Conservation (phyloP, 495 filamentous ascomycete species). For the Podospora anserina region DNA sequence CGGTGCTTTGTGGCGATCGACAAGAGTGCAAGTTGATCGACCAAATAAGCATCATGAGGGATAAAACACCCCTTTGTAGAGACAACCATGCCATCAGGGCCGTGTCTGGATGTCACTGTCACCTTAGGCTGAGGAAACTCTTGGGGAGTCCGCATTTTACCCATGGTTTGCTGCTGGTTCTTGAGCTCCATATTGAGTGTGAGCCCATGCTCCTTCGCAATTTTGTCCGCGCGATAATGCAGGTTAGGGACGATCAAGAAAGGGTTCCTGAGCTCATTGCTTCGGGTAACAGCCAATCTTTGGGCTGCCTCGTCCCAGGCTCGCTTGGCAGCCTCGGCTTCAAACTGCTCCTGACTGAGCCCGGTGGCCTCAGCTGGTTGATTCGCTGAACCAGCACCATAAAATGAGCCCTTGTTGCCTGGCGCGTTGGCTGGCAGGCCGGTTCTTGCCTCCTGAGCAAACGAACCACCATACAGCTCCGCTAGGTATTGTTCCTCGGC, state of each 20-base stretch:
- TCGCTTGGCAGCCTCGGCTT: conserved; percentile 43
- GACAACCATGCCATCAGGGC: conserved; percentile 54
- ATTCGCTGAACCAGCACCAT: conserved; percentile 58
- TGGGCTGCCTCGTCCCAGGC: conserved; percentile 47
- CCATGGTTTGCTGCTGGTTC: conserved; percentile 40
- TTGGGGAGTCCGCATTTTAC: conserved; percentile 47
- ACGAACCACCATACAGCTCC: conserved; percentile 48
- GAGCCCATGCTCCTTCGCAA: conserved; percentile 58
- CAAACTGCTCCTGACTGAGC: conserved; percentile 51
- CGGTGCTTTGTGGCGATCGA: conserved; percentile 73
- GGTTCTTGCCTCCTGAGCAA: conserved; percentile 36
- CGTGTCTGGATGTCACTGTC: conserved; percentile 36
- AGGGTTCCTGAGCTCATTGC: conserved; percentile 45
- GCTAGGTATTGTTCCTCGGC: conserved; percentile 76
- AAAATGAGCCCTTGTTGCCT: conserved; percentile 49
- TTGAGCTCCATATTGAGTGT: conserved; percentile 52
- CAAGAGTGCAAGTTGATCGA: conserved; percentile 71
- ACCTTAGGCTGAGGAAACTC: conserved; percentile 46
- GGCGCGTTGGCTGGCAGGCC: conserved; percentile 50
- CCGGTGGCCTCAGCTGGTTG: conserved; percentile 49
- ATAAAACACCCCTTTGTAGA: conserved; percentile 62
- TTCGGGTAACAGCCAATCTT: conserved; percentile 40
- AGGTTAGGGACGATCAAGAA: conserved; percentile 43
- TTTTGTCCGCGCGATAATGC: conserved; percentile 51
- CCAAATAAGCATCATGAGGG: conserved; percentile 60